Evolutionary conservation across 2,329 filamentous ascomycete species (phyloP), one percentile per base, ranked within the genome.

Genomic region (Fusarium sp.): DNA sequence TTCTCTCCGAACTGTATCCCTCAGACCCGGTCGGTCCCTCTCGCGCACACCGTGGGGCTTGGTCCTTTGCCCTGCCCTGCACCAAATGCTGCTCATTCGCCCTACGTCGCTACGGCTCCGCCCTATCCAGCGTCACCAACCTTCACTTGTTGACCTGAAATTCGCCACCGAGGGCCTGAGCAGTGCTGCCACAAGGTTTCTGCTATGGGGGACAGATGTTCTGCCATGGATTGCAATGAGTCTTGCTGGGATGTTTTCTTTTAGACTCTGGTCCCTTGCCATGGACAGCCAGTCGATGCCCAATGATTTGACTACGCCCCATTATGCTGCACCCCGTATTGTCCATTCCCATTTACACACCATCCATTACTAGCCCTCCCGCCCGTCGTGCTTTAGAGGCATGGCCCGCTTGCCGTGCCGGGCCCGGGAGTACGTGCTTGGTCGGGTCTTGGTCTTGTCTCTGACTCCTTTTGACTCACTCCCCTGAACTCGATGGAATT

Each of bases 221-320:
- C 47, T 45, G 31, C 53, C n/a, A n/a, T n/a, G n/a, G 59, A 66
- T 67, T 30, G 68, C 39, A 50, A 60, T 42, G 42, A 28, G 39
- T 57, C 39, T 50, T 58, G 36, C 70, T 42, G 30, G 71, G 70
- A 60, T 73, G 38, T 54, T 60, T 70, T 57, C 50, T 69, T 69
- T 57, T 63, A 53, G 65, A 69, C 30, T 58, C 42, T 65, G 66
- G 55, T 73, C 70, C 71, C 71, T 73, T 71, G 70, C 44, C 47
- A 42, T 72, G 38, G 53, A 65, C 44, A 45, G 55, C 60, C 73
- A 61, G 61, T 72, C 74, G 75, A 59, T 77, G 62, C 75, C 75
- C 75, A 77, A 77, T 77, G 71, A 59, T 77, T 75, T 65, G 64
- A 41, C 61, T 65, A 73, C 58, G 74, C 74, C 73, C 63, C 61